These are phyloP conservation scores for Globisporangium yorkense DNA, from an alignment of 352 stramenopile genomes.

Conservation along the genomic window DNA sequence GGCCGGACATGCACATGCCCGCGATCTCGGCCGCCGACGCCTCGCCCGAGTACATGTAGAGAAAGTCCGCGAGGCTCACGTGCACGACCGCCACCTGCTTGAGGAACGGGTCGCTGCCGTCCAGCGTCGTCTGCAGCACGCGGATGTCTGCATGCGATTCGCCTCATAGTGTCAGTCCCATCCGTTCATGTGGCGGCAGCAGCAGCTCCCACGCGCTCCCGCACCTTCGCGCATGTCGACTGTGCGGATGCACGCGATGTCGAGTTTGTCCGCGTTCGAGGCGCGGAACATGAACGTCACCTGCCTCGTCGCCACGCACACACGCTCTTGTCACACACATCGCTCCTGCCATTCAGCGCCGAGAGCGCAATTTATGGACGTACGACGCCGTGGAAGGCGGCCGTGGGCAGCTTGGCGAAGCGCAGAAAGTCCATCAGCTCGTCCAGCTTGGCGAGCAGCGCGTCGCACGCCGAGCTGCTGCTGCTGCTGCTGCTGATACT, in stretches of 20 bases:
- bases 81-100: constrained; percentile 62
- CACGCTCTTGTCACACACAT: not conserved
- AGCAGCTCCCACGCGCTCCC: not conserved
- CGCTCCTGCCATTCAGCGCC: not conserved
- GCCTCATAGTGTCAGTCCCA: not conserved
- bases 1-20: constrained; percentile 79
- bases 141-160: constrained; percentile 27
- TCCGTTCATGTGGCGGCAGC: no score
- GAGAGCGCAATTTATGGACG: constrained; percentile 1
- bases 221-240: constrained; percentile 73
- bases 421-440: constrained; percentile 83
- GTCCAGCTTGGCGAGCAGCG: constrained; percentile 69
- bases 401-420: constrained; percentile 41
- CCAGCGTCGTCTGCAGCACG: constrained; percentile 43
- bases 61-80: constrained; percentile 73
- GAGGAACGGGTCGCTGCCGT: constrained; percentile 44
- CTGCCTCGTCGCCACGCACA: constrained; percentile 13
- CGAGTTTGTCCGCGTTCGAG: constrained; percentile 28
- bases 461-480: constrained; percentile 39
- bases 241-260: constrained; percentile 61
- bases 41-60: constrained; percentile 86
- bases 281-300: constrained; percentile 80
- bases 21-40: constrained; percentile 72
- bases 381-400: constrained; percentile 58
- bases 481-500: not conserved